These are phyloP conservation scores for Clitocybe nebularis DNA, from an alignment of 1,284 basidiomycete species.

Conservation along the genomic window DNA sequence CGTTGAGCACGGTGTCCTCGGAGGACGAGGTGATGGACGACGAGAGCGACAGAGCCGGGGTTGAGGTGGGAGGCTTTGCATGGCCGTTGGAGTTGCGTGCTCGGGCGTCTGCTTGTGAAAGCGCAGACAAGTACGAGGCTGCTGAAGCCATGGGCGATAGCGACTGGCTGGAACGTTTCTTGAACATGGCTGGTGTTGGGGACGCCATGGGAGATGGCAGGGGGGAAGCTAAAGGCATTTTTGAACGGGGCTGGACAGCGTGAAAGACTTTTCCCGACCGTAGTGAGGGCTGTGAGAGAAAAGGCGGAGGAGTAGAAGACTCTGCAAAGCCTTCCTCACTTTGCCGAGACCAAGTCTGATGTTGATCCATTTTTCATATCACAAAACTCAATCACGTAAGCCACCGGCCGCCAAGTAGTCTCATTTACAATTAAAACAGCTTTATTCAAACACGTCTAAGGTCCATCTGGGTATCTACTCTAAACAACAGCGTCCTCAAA, in stretches of 20 bases:
- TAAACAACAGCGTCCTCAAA: not conserved
- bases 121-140: constrained; percentile 67
- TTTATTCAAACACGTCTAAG: no score
- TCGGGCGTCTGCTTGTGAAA: constrained; percentile 65
- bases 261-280: no score
- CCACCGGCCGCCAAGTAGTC: no score
- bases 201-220: constrained; percentile 47
- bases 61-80: constrained; percentile 40
- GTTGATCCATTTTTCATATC: no score
- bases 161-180: constrained; percentile 49
- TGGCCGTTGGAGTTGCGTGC: constrained; percentile 38
- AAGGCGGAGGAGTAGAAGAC: no score
- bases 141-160: constrained; percentile 50
- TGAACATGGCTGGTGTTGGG: constrained; percentile 62
- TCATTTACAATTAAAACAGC: no score
- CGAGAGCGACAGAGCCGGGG: constrained; percentile 66
- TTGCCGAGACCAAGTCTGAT: no score
- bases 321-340: no score
- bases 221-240: constrained; percentile 31
- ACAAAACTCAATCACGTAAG: no score
- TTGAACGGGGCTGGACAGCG: no score
- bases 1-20: constrained; percentile 58
- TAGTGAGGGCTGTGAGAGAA: no score
- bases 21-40: constrained; percentile 64
- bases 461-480: no score